Base-by-base conservation (phyloP, 164 flowering plant species). In the Macadamia tetraphylla region DNA sequence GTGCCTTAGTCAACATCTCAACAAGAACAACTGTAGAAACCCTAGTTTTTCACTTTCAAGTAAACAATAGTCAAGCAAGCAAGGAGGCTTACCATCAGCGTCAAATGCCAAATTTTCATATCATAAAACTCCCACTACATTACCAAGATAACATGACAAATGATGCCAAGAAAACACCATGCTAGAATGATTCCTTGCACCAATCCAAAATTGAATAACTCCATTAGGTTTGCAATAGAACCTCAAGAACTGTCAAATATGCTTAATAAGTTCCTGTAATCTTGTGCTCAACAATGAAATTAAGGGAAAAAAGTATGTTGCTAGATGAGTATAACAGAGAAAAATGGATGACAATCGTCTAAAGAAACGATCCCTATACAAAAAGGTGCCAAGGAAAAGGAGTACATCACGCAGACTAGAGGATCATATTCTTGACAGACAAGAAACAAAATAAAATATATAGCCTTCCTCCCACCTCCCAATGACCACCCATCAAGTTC, bases 81-180 rank as follows among this genome's bases (percentile, higher is more conserved):
- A 35, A 29, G 61, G 56, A 74, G 43, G 61, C 67, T 18, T 89
- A 94, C 98, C 87, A 90, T 89, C 64, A 71, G 77, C 89, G 91
- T 84, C 71, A 91, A 78, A 61, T 72, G 88, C 97, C 96, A 94
- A 92, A 87, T 86, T 76, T 68, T 82, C 58, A 73, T 56, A 76
- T 94, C 91, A 71, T 86, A 86, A 81, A 82, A 78, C 77, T 96
- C 98, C 71, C 88, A 96, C 23, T 96, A 86, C 40, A 93, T 88
- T 76, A 93, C 97, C 78, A 91, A 75, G 65, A 93, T 29, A 57
- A 91, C 68, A 72, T 93, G 91, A 79, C 98, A 91, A 71, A 91
- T 77, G 61, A 97, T 91, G 64, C 80, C 29, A 93, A 82, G 56
- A 91, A 84, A 70, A 91, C 84, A 66, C 92, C 98, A 84, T 91